phyloP scores from a whole-genome alignment of 805 yeast genomes.

The Clavispora phyllophila region DNA sequence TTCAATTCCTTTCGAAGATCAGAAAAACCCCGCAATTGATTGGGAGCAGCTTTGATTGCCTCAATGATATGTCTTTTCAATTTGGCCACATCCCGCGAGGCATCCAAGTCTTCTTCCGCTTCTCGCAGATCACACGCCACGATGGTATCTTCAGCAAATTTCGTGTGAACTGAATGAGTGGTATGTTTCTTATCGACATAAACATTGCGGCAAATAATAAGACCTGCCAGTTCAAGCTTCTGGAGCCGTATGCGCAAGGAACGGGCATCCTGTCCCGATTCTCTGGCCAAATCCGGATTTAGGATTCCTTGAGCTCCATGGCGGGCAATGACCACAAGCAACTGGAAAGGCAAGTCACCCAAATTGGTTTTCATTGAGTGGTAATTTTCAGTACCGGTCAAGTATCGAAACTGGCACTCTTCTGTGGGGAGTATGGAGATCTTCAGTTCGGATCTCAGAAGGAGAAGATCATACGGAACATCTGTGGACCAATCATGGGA shows the following conservation, averaged over 20 bases:
- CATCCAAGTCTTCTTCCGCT: conserved; percentile 20
- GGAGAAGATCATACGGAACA: conserved; percentile 5
- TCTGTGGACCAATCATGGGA: conserved; percentile 9
- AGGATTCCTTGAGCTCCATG: conserved; percentile 52
- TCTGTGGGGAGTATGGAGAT: conserved; percentile 36
- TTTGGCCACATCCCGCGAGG: conserved; percentile 24
- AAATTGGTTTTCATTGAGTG: conserved; percentile 46
- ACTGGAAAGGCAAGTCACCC: conserved; percentile 50
- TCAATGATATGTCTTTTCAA: conserved; percentile 38
- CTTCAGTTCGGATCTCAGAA: conserved; percentile 12
- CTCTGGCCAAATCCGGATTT: conserved; percentile 50
- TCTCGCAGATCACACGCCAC: conserved; percentile 19
- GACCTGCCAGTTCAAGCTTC: conserved; percentile 44
- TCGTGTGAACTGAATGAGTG: conserved; percentile 46
- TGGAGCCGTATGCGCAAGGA: conserved; percentile 62
- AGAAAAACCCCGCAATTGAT: conserved; percentile 51
- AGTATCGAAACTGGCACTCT: conserved; percentile 51
- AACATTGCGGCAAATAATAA: conserved; percentile 38
- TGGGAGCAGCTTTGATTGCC: conserved; percentile 53
- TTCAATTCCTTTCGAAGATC: conserved; percentile 60
- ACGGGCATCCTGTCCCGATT: conserved; percentile 65
- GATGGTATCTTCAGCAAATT: conserved; percentile 31
- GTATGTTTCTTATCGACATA: conserved; percentile 46
- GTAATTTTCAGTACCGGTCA: conserved; percentile 47
- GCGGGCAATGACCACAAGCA: conserved; percentile 57